Evolutionary conservation across 2,329 filamentous ascomycete species (phyloP).

Genomic region (Calonectria henricotiae): DNA sequence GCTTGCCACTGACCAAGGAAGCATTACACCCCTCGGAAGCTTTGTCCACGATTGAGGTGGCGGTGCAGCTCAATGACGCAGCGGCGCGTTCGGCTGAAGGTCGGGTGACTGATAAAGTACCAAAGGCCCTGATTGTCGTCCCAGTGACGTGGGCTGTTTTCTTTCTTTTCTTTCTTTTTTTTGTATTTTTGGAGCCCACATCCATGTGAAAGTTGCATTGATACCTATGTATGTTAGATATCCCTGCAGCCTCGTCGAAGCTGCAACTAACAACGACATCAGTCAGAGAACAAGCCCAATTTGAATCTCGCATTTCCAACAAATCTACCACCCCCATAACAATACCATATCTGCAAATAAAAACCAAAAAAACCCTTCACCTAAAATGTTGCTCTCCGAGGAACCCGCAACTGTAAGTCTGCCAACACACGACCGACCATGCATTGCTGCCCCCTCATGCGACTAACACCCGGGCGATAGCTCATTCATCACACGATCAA

Average conservation of each 20-base stretch:
- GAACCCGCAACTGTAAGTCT: conserved; percentile 85
- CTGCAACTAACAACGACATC: neutral
- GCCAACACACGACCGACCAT: neutral
- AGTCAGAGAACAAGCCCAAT: neutral
- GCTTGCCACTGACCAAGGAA: conserved; percentile 25
- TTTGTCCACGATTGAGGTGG: conserved; percentile 39
- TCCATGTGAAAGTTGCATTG: neutral
- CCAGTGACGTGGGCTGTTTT: conserved; percentile 50
- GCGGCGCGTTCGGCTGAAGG: conserved; percentile 40
- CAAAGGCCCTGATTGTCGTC: conserved; percentile 53
- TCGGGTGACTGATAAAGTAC: conserved; percentile 36
- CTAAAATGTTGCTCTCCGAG: conserved; percentile 93
- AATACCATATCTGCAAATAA: neutral
- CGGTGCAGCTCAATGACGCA: conserved; percentile 51
- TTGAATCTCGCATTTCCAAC: neutral
- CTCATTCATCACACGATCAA: conserved; percentile 92
- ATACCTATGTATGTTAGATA: neutral
- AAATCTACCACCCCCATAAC: neutral
- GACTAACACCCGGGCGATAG: conserved; percentile 61
- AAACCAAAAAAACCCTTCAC: neutral
- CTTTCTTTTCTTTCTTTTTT: conserved; percentile 38
- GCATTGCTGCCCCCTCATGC: neutral
- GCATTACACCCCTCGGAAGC: neutral
- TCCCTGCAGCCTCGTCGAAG: neutral
- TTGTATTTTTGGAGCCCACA: neutral